Evolutionary conservation across 306 rosid genomes (phyloP).

Genomic region (Malus sieversii): DNA sequence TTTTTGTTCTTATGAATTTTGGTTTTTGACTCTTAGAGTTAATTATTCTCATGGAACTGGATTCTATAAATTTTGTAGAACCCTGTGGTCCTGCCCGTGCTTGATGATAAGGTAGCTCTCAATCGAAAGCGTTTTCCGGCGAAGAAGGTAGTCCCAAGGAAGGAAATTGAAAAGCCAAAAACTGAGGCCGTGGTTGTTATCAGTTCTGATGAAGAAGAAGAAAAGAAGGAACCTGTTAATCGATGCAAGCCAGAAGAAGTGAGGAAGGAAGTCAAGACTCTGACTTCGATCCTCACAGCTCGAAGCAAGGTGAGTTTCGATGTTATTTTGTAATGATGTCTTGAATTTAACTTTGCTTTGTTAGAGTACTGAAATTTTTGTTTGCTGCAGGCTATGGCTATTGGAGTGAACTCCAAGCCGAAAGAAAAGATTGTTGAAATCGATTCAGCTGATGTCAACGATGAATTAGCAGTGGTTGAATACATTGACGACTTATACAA

Average conservation of each 20-base stretch:
- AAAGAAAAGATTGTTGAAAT: conserved; percentile 35
- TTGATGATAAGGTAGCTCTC: conserved; percentile 2
- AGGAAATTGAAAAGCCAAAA: conserved; percentile 10
- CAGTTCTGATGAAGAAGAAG: conserved; percentile 44
- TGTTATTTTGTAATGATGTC: background rate
- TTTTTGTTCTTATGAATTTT: no score
- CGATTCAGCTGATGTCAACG: conserved; percentile 48
- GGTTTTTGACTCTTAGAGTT: no score
- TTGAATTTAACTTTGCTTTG: background rate
- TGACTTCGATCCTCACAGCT: conserved; percentile 59
- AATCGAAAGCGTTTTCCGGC: conserved; percentile 10
- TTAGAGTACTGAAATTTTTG: background rate
- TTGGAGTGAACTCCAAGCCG: conserved; percentile 33
- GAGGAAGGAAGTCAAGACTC: conserved; percentile 36
- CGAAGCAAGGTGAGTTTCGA: conserved; percentile 56
- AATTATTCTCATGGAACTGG: no score
- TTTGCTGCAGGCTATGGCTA: conserved; percentile 46
- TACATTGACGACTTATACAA: conserved; percentile 65
- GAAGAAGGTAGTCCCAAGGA: conserved; percentile 24
- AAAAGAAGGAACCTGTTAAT: conserved; percentile 10
- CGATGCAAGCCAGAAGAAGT: background rate
- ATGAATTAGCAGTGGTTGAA: conserved; percentile 66
- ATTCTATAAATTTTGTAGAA: conserved; percentile 24
- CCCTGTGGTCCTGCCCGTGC: conserved; percentile 7
- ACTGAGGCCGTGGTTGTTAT: conserved; percentile 20